phyloP scores from a whole-genome alignment of 331 rosid species.

The Saraca asoca region DNA sequence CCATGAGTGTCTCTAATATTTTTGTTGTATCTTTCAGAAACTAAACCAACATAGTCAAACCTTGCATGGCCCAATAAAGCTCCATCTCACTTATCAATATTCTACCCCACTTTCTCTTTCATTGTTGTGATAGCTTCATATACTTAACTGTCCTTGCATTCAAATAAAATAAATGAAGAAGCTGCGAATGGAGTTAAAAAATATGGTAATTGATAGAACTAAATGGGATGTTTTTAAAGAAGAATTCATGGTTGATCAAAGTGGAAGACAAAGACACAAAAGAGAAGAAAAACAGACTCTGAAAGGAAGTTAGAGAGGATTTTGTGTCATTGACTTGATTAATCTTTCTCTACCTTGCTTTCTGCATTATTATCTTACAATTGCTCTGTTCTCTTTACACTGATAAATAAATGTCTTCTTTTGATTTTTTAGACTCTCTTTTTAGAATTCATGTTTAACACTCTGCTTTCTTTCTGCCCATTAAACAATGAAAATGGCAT shows the following conservation, averaged over 20 bases:
- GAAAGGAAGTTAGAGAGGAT: constrained; percentile 30
- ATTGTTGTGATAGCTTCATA: no score
- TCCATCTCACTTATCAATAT: constrained; percentile 32
- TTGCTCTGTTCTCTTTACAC: no score
- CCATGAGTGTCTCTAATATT: no score
- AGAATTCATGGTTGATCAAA: constrained; percentile 2
- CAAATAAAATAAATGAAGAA: no score
- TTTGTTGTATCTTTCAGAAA: not conserved
- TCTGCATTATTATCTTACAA: no score
- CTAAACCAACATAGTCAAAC: constrained; percentile 53
- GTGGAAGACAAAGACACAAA: constrained; percentile 12
- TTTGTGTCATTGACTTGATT: constrained; percentile 45
- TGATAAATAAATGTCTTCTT: no score
- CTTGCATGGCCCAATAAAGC: constrained; percentile 44
- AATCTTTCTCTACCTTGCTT: constrained; percentile 8
- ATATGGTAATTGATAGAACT: no score
- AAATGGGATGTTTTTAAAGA: not conserved
- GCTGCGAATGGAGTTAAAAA: no score
- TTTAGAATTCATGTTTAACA: no score
- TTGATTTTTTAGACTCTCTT: no score
- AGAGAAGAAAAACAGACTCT: not conserved
- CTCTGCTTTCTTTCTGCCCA: constrained; percentile 49
- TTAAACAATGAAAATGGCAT: constrained; percentile 93
- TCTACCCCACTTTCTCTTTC: no score
- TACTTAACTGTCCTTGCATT: no score